Conservation (phyloP, 1,139 yeast genomes). For the Scheffersomyces segobiensis region DNA sequence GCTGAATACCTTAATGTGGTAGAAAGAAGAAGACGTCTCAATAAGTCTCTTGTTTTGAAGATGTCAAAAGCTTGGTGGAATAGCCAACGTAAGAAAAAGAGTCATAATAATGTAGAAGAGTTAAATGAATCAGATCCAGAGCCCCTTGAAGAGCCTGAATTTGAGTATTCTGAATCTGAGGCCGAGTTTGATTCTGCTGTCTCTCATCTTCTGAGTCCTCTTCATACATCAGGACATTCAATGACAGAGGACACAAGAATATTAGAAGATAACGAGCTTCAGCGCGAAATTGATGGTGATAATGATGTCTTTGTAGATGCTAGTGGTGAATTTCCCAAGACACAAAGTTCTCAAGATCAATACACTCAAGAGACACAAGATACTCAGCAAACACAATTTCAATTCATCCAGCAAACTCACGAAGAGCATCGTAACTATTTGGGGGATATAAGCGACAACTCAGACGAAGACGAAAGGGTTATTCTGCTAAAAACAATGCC, state of each 20-base stretch:
- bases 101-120: background rate
- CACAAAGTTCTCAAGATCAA: background rate
- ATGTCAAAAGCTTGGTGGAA: background rate
- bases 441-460: slow-evolving; percentile 1
- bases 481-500: slow-evolving; percentile 7
- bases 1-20: slow-evolving; percentile 5
- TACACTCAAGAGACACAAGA: background rate
- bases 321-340: background rate
- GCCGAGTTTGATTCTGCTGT: background rate
- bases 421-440: background rate
- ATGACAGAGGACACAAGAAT: background rate
- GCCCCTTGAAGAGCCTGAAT: background rate
- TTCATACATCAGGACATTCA: background rate
- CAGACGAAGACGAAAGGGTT: slow-evolving; percentile 5
- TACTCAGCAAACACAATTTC: background rate
- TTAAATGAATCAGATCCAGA: background rate
- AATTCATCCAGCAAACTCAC: background rate
- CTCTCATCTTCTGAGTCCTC: background rate
- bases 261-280: background rate
- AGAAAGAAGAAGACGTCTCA: background rate
- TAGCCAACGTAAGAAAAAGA: slow-evolving; percentile 1
- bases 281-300: background rate
- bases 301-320: slow-evolving; percentile 1
- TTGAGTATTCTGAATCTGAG: background rate
- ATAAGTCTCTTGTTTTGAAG: background rate